Evolutionary conservation across 441 rosid genomes (phyloP).

Genomic region (Jatropha multifida): DNA sequence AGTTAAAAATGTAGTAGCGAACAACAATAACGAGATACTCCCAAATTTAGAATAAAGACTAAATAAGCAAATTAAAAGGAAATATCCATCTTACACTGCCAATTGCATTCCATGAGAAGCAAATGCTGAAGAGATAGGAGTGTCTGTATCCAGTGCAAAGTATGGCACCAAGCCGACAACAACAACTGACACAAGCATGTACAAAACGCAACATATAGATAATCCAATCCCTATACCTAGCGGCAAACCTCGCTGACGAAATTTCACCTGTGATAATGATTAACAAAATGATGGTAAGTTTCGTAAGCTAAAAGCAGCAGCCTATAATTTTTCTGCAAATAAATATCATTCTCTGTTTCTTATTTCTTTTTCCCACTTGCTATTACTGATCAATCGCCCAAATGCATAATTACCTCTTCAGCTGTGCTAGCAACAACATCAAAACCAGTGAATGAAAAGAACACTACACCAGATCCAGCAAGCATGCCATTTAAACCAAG

Average conservation of each 20-base stretch:
- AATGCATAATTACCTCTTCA: constrained; percentile 59
- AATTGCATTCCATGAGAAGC: constrained; percentile 87
- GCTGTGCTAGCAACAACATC: constrained; percentile 88
- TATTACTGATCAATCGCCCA: neutral
- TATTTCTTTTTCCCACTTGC: neutral
- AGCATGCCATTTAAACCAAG: constrained; percentile 84
- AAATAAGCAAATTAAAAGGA: neutral
- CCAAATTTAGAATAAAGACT: neutral
- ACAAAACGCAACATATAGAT: constrained; percentile 66
- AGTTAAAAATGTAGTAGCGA: constrained; percentile 3
- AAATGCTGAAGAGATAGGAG: constrained; percentile 91
- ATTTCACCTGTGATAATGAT: constrained; percentile 52
- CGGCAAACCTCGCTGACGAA: constrained; percentile 82
- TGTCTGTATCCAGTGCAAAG: constrained; percentile 75
- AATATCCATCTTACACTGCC: constrained; percentile 69
- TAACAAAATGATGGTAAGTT: neutral
- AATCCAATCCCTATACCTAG: constrained; percentile 76
- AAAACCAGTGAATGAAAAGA: constrained; percentile 87
- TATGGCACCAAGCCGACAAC: constrained; percentile 88
- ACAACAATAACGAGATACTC: neutral
- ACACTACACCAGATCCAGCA: constrained; percentile 79
- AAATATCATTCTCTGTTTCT: neutral
- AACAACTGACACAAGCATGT: constrained; percentile 84
- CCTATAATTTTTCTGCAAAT: neutral
- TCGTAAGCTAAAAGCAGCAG: neutral